Evolutionary conservation across 768 basidiomycete genomes (phyloP).

Genomic region (Trametes cubensis): DNA sequence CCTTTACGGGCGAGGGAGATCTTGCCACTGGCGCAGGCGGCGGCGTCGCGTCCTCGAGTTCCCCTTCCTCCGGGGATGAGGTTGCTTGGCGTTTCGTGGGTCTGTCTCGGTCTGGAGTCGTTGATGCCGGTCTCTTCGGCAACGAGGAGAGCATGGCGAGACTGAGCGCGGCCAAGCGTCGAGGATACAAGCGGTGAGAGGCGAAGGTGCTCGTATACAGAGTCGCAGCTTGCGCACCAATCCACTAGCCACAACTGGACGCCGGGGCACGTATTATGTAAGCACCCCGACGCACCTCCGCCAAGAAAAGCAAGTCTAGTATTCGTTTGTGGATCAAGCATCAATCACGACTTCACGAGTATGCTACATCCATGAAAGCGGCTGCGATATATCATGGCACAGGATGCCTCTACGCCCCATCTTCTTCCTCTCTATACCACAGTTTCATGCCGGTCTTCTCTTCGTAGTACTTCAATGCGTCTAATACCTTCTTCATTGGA

Average conservation of each 20-base stretch:
- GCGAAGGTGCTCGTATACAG: constrained; percentile 24
- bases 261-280: constrained; percentile 11
- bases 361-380: not conserved
- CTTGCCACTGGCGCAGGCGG: constrained; percentile 25
- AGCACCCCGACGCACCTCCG: not conserved
- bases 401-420: not conserved
- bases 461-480: constrained; percentile 59
- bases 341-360: too few relatives aligned
- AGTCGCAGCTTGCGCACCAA: constrained; percentile 38
- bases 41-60: constrained; percentile 62
- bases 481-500: constrained; percentile 49
- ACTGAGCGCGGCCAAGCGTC: constrained; percentile 5
- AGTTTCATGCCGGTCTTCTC: constrained; percentile 49
- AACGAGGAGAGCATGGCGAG: constrained; percentile 26
- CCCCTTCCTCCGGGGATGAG: constrained; percentile 79
- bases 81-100: constrained; percentile 58
- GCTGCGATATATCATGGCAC: not conserved
- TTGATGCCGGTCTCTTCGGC: constrained; percentile 61
- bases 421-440: constrained; percentile 37
- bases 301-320: constrained; percentile 1
- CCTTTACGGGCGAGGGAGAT: constrained; percentile 36
- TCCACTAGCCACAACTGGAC: constrained; percentile 11
- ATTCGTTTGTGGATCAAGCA: not conserved
- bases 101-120: constrained; percentile 51
- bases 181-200: not conserved